Evolutionary conservation across 805 yeast genomes (phyloP).

Genomic region (Teunomyces atbi): DNA sequence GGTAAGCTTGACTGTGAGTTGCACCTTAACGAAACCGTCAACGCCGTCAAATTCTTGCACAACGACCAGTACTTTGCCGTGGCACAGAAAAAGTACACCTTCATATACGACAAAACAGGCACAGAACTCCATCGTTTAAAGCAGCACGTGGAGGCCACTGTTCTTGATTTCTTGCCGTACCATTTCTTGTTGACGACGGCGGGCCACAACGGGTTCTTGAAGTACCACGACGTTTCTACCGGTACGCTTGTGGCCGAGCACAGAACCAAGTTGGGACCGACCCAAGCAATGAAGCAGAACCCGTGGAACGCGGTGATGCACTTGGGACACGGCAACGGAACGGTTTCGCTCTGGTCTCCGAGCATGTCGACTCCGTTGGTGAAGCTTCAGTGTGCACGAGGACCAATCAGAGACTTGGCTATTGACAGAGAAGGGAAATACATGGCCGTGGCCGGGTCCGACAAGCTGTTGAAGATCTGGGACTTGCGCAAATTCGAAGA

Average conservation of each 20-base stretch:
- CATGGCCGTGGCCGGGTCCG: constrained; percentile 92
- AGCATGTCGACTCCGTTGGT: constrained; percentile 81
- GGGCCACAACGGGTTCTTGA: constrained; percentile 84
- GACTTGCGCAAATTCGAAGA: constrained; percentile 83
- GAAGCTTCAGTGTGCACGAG: constrained; percentile 75
- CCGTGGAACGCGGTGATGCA: constrained; percentile 96
- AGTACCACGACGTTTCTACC: constrained; percentile 94
- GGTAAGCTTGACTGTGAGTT: constrained; percentile 82
- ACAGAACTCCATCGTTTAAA: constrained; percentile 87
- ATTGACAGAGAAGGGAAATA: constrained; percentile 89
- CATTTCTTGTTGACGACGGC: constrained; percentile 86
- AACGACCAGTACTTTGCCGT: constrained; percentile 93
- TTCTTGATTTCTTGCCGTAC: constrained; percentile 85
- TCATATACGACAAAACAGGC: constrained; percentile 88
- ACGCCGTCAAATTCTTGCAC: constrained; percentile 87
- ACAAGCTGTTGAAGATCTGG: constrained; percentile 84
- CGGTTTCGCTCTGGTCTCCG: constrained; percentile 93
- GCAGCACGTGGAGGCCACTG: constrained; percentile 83
- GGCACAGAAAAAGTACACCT: constrained; percentile 93
- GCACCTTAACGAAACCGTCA: constrained; percentile 82
- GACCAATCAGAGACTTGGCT: constrained; percentile 84
- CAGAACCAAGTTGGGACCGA: constrained; percentile 87
- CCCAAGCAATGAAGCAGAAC: constrained; percentile 82
- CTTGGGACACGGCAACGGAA: constrained; percentile 90
- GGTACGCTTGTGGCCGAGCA: constrained; percentile 82